phyloP scores from a whole-genome alignment of 1,284 basidiomycete genomes.

The Austroboletus olivaceoglutinosus region DNA sequence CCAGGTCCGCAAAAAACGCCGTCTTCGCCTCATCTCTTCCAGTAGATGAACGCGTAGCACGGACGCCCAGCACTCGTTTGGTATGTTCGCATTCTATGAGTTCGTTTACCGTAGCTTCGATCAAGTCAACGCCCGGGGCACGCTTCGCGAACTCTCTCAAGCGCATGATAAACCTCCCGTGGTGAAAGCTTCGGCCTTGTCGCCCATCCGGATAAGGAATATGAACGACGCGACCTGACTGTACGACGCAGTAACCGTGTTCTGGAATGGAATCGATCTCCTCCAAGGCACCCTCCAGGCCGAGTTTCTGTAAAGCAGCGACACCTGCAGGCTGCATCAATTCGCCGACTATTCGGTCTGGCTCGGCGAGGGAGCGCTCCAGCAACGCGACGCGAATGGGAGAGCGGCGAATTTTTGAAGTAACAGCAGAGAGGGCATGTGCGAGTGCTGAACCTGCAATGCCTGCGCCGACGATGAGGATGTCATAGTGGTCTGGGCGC shows the following conservation, averaged over 20 bases:
- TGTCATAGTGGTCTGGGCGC: constrained; percentile 54
- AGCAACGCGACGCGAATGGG: constrained; percentile 79
- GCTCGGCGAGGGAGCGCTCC: constrained; percentile 87
- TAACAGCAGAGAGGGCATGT: constrained; percentile 59
- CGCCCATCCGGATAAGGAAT: constrained; percentile 84
- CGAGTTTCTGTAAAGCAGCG: constrained; percentile 72
- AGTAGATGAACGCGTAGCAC: constrained; percentile 41
- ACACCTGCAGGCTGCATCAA: constrained; percentile 95
- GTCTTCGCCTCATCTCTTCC: constrained; percentile 43
- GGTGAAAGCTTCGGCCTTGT: constrained; percentile 86
- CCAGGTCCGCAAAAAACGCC: constrained; percentile 70
- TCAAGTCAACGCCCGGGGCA: constrained; percentile 64
- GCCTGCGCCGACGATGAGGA: constrained; percentile 88
- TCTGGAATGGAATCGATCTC: constrained; percentile 86
- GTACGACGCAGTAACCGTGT: constrained; percentile 86
- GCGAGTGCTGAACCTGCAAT: constrained; percentile 80
- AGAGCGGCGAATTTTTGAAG: constrained; percentile 41
- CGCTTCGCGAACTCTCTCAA: constrained; percentile 67
- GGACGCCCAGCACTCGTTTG: constrained; percentile 61
- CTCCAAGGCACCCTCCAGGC: constrained; percentile 73
- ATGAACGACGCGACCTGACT: constrained; percentile 65
- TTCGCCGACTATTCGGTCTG: constrained; percentile 97
- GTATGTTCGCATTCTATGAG: constrained; percentile 63
- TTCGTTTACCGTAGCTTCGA: constrained; percentile 82
- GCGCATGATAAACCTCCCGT: constrained; percentile 88